Evolutionary conservation across 306 rosid genomes (phyloP), one percentile per base, ranked within the genome.

Genomic region (Trichosanthes cucumerina): DNA sequence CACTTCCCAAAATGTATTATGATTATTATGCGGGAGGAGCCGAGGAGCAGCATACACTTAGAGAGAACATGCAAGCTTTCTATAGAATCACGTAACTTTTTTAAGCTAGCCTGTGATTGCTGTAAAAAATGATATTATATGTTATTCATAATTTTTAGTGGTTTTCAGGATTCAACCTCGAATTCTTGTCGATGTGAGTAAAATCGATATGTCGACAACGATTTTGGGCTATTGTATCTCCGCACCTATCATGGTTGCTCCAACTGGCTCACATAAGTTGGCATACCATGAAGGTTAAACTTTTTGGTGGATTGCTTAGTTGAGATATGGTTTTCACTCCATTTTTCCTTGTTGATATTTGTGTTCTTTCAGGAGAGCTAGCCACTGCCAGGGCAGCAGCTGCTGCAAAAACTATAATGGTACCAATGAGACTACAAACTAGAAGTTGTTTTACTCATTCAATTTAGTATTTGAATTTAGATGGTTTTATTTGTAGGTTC

Each of bases 371-470:
- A 91, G 96, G 96, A 76, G 96, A 91, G 84, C 82, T 82, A 4
- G 91, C 93, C 79, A 89, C 96, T 18, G 96, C 96, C 50, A 84
- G 88, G 86, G 96, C 93, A 12, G 90, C 96, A 9, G 93, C 91
- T 78, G 81, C 90, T n/a, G 80, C 87, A 36, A 65, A 91, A 70
- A 87, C 91, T 78, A 85, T 91, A 78, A 89, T 91, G 96, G 93
- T 91, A 28, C 2, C 33, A 28, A 28, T 28, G 33, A 28, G 33
- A 28, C 87, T n/a, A 36, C 28, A 43, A 50, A 28, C 59, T 53
- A 24, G 6, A 57, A 38, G 46, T 18, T 41, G 12, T 31, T 44
- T 46, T 11, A 21, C 9, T 14, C 12, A 19, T 66, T 24, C 24
- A 15, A 11, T 47, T 39, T 19, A 24, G 19, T 49, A 0, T 66